Conservation (phyloP, 2,329 filamentous ascomycete genomes). For the Tolypocladium album region DNA sequence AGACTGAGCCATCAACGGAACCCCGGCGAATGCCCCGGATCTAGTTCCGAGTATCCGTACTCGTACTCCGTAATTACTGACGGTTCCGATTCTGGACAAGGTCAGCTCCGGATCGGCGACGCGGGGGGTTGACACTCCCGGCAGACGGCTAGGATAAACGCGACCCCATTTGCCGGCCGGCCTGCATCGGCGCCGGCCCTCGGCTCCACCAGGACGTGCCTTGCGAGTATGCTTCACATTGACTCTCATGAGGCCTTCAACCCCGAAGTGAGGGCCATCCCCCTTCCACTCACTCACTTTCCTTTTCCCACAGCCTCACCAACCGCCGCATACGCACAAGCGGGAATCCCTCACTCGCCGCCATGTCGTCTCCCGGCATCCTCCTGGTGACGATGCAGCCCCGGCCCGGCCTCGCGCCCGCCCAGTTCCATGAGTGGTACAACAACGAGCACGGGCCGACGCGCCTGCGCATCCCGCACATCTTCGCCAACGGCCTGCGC, state of each 20-base stretch:
- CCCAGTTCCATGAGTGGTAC: conserved; percentile 85
- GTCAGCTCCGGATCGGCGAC: too few species aligned
- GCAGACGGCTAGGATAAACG: conserved; percentile 4
- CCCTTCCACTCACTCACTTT: not conserved
- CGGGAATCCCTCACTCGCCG: not conserved
- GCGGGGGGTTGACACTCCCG: not conserved
- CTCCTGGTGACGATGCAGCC: conserved; percentile 86
- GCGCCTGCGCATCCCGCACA: conserved; percentile 63
- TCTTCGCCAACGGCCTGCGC: conserved; percentile 67
- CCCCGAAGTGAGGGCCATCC: not conserved
- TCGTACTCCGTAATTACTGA: too few species aligned
- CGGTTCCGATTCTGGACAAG: too few species aligned
- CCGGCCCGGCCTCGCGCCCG: conserved; percentile 48
- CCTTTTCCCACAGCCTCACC: not conserved
- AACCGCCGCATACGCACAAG: not conserved
- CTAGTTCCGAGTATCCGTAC: too few species aligned
- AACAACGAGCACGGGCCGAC: conserved; percentile 86
- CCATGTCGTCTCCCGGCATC: conserved; percentile 47
- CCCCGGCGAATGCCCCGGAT: too few species aligned
- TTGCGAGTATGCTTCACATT: not conserved
- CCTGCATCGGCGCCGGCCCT: not conserved
- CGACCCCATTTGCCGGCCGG: not conserved
- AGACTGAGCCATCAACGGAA: too few species aligned
- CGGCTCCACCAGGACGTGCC: not conserved
- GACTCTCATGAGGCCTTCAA: not conserved